Base-by-base conservation (phyloP, 1,284 basidiomycete genomes). In the Puccinia coronata region DNA sequence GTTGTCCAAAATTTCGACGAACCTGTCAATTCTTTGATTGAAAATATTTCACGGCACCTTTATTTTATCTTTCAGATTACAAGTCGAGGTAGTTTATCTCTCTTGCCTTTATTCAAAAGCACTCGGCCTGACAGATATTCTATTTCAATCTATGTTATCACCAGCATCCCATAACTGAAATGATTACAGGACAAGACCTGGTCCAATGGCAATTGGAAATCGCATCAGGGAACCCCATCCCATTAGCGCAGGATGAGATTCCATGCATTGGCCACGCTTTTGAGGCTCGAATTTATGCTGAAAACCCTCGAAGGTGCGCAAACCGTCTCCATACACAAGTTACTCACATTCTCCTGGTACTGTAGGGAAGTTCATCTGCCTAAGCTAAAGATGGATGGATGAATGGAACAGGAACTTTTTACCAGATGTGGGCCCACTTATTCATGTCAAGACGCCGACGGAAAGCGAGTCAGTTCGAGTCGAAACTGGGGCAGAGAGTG, bases 261-360 rank as follows among this genome's bases (percentile, higher is more conserved):
- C 92, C 92, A 25, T 91, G 94, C 79, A 90, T 93, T 4, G 95
- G 96, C 1, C 95, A 97, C 84, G 93, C 95, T 0, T 97, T 97
- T 84, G 95, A 97, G 87, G 95, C 94, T 18, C 91, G 95, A n/a
- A 96, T 98, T 83, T 98, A 98, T 86, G 96, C 95, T 8, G 95
- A 98, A 87, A 93, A 95, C 84, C 94, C 94, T n/a, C 89, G 93
- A 84, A 93, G 93, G 84, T 83, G 3, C 53, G 83, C 85, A 82
- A 82, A 41, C 82, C 83, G 20, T 20, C 34, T 72, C 49, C 9
- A 31, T 16, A 53, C 49, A 55, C 5, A 43, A 34, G 18, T 73
- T 55, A 18, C 51, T 28, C 70, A 18, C 67, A 75, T 36, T 51
- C 55, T 12, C 14, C 57, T 14, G 23, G 18, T 25, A n/a, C n/a